A percentile compares a stretch with the other conserved stretches of the same genome.
Evolutionary conservation across 1,284 basidiomycete species (phyloP).

Genomic region (Cutaneotrichosporon sp.): DNA sequence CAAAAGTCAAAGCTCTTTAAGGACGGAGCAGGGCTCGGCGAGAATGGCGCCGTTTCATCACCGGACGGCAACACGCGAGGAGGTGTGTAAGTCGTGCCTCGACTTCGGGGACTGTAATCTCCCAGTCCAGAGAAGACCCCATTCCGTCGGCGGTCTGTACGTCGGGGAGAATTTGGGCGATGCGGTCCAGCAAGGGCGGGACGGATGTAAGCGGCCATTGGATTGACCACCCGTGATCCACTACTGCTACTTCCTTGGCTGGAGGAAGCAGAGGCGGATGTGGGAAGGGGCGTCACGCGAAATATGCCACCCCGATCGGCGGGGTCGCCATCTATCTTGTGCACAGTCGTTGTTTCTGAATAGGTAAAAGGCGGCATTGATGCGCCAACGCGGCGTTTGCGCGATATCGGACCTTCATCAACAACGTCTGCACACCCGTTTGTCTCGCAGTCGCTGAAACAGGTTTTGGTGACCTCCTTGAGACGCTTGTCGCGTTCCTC

Average conservation of each 20-base stretch:
- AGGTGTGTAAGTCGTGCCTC: slow-evolving; percentile 36
- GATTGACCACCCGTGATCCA: slow-evolving; percentile 1
- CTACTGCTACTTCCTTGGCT: slow-evolving; percentile 6
- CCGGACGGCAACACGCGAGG: slow-evolving; percentile 39
- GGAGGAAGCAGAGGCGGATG: neutral
- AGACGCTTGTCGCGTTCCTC: slow-evolving; percentile 37
- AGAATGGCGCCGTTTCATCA: slow-evolving; percentile 36
- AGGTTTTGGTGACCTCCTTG: slow-evolving; percentile 20
- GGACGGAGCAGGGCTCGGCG: slow-evolving; percentile 20
- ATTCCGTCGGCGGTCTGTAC: slow-evolving; percentile 29
- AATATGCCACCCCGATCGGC: slow-evolving; percentile 23
- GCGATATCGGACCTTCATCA: neutral
- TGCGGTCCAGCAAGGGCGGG: slow-evolving; percentile 31
- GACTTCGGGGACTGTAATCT: slow-evolving; percentile 32
- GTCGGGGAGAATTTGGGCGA: slow-evolving; percentile 35
- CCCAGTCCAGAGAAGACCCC: slow-evolving; percentile 24
- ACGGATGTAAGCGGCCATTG: slow-evolving; percentile 33
- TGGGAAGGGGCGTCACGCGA: slow-evolving; percentile 3
- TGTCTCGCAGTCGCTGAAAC: neutral
- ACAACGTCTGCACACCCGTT: neutral
- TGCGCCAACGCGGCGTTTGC: slow-evolving; percentile 12
- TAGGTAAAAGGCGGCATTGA: slow-evolving; percentile 9
- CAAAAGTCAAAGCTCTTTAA: slow-evolving; percentile 40
- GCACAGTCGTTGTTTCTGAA: slow-evolving; percentile 6
- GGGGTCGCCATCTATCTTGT: slow-evolving; percentile 12